phyloP scores from a whole-genome alignment of 345 rosid genomes.

The Leavenworthia alabamica region DNA sequence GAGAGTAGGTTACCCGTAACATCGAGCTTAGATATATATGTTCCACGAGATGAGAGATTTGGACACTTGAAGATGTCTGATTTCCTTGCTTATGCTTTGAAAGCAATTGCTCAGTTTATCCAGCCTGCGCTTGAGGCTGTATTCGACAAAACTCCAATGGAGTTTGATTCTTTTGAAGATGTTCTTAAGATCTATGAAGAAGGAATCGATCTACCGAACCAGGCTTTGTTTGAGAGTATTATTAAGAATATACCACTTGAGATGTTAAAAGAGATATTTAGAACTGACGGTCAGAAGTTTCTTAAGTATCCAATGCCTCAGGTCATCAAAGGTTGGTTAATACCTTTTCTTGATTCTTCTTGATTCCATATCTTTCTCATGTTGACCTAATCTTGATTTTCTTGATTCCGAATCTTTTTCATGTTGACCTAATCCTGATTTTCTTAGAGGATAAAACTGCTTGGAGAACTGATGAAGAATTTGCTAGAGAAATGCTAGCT shows the following conservation, averaged over 20 bases:
- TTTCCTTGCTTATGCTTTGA: slow-evolving; percentile 48
- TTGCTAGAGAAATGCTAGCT: slow-evolving; percentile 80
- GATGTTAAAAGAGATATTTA: slow-evolving; percentile 51
- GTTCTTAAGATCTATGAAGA: slow-evolving; percentile 47
- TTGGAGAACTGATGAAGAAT: slow-evolving; percentile 75
- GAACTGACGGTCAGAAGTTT: slow-evolving; percentile 39
- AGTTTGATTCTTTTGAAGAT: slow-evolving; percentile 56
- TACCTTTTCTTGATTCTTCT: neutral
- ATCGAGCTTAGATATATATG: slow-evolving; percentile 44
- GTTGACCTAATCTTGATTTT: neutral
- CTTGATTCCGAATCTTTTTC: neutral
- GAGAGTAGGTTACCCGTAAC: slow-evolving; percentile 53
- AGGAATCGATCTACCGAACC: slow-evolving; percentile 48
- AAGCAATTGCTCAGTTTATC: slow-evolving; percentile 45
- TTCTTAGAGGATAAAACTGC: slow-evolving; percentile 51
- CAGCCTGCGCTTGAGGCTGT: slow-evolving; percentile 47
- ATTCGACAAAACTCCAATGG: slow-evolving; percentile 41
- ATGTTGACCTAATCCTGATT: neutral
- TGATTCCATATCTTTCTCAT: neutral
- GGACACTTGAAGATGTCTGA: slow-evolving; percentile 66
- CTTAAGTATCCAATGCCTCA: slow-evolving; percentile 63
- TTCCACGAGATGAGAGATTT: slow-evolving; percentile 82
- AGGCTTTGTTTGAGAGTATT: slow-evolving; percentile 31
- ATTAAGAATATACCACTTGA: slow-evolving; percentile 41
- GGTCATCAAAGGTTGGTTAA: slow-evolving; percentile 56